Evolutionary conservation across 805 yeast species (phyloP).

Genomic region (Schizosaccharomyces lindneri): DNA sequence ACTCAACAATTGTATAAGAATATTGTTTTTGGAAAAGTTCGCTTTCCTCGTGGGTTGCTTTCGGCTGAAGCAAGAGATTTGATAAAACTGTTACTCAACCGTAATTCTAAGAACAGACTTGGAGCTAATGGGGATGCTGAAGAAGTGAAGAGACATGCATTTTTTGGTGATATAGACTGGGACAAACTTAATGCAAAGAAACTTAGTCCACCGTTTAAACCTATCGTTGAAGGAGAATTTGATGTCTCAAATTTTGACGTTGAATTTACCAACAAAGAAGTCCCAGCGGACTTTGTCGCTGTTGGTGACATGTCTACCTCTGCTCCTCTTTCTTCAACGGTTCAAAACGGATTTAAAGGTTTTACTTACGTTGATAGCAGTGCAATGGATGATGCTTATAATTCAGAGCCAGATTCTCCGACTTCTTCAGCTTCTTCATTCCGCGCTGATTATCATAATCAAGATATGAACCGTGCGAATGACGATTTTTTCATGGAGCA

Average conservation of each 20-base stretch:
- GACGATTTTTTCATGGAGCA: neutral
- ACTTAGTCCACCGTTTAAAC: conserved; percentile 81
- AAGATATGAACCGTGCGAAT: neutral
- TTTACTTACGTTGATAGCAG: conserved; percentile 32
- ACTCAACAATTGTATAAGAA: conserved; percentile 97
- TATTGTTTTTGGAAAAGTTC: conserved; percentile 92
- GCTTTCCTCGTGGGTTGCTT: conserved; percentile 87
- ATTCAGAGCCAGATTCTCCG: neutral
- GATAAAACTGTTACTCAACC: conserved; percentile 79
- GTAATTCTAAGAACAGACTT: conserved; percentile 85
- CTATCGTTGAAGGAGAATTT: conserved; percentile 68
- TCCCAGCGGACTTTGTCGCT: neutral
- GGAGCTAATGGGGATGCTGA: conserved; percentile 84
- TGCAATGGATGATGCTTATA: conserved; percentile 4
- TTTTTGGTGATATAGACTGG: conserved; percentile 85
- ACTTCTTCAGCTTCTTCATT: neutral
- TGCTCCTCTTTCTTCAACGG: conserved; percentile 74
- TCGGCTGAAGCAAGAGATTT: conserved; percentile 84
- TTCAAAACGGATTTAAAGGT: conserved; percentile 87
- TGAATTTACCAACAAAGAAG: conserved; percentile 47
- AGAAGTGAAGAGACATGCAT: conserved; percentile 81
- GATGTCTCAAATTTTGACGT: conserved; percentile 96
- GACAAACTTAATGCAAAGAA: conserved; percentile 46
- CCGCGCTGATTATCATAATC: neutral
- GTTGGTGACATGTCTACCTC: conserved; percentile 3